phyloP scores from a whole-genome alignment of 2,329 filamentous ascomycete species.

The Hortaea werneckii region DNA sequence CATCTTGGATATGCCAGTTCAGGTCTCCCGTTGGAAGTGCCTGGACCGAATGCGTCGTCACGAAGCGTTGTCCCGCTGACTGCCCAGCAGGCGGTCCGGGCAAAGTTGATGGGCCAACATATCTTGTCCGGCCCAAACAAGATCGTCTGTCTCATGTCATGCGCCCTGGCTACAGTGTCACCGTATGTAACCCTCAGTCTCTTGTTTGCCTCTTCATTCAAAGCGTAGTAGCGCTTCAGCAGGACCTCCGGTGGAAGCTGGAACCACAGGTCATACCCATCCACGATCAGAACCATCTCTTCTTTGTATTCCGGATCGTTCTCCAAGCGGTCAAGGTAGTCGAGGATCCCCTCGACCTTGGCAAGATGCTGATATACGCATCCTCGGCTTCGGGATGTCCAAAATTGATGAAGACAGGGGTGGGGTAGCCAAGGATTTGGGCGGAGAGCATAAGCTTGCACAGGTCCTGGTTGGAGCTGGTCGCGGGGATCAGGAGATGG shows the following conservation, averaged over 20 bases:
- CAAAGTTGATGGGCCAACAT: slow-evolving; percentile 23
- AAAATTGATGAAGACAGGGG: slow-evolving; percentile 27
- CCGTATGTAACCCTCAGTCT: slow-evolving; percentile 14
- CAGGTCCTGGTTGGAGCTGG: slow-evolving; percentile 4
- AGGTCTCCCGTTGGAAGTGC: slow-evolving; percentile 27
- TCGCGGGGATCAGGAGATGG: slow-evolving; percentile 8
- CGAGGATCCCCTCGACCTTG: slow-evolving; percentile 18
- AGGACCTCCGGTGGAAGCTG: slow-evolving; percentile 55
- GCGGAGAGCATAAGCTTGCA: slow-evolving; percentile 6
- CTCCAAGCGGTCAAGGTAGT: slow-evolving; percentile 14
- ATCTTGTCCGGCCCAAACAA: slow-evolving; percentile 25
- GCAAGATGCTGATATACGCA: slow-evolving; percentile 1
- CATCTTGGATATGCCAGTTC: slow-evolving; percentile 29
- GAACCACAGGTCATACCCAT: slow-evolving; percentile 54
- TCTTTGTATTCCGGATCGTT: slow-evolving; percentile 11
- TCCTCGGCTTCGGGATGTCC: background rate
- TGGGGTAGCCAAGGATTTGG: background rate
- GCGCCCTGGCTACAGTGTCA: slow-evolving; percentile 19
- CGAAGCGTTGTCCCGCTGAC: slow-evolving; percentile 16
- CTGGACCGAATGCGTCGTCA: slow-evolving; percentile 36
- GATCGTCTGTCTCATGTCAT: slow-evolving; percentile 20
- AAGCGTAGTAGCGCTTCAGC: slow-evolving; percentile 45
- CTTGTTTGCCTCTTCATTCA: slow-evolving; percentile 44
- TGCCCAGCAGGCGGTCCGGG: slow-evolving; percentile 23
- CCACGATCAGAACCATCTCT: slow-evolving; percentile 54